Conservation (phyloP, 805 yeast genomes). For the Barnettozyma vustinii region DNA sequence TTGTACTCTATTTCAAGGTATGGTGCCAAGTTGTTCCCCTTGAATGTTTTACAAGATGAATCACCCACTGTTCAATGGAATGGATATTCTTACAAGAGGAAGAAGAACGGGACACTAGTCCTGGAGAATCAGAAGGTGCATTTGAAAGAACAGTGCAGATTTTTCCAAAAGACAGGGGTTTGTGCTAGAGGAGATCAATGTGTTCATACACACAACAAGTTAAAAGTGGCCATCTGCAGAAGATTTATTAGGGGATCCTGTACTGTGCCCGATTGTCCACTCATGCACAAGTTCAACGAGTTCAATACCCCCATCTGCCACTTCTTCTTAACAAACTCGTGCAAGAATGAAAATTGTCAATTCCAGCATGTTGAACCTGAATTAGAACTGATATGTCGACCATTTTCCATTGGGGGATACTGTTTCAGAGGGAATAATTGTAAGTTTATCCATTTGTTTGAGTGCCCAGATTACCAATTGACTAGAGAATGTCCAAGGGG, state of each 20-base stretch:
- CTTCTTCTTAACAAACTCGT: conserved; percentile 42
- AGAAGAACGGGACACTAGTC: conserved; percentile 26
- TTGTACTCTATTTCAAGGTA: conserved; percentile 37
- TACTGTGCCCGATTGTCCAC: conserved; percentile 38
- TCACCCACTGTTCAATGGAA: conserved; percentile 29
- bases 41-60: conserved; percentile 21
- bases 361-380: conserved; percentile 44
- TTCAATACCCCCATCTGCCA: conserved; percentile 58
- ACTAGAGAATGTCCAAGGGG: conserved; percentile 54
- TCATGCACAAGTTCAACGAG: conserved; percentile 53
- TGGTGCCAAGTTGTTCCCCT: conserved; percentile 37
- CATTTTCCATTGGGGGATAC: conserved; percentile 63
- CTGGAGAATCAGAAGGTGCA: conserved; percentile 17
- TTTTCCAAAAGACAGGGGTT: conserved; percentile 23
- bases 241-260: conserved; percentile 45
- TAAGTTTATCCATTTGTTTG: conserved; percentile 47
- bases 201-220: conserved; percentile 45
- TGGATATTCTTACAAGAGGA: conserved; percentile 24
- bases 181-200: conserved; percentile 52
- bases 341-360: conserved; percentile 45
- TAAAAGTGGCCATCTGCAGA: conserved; percentile 51
- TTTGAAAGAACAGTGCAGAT: conserved; percentile 25
- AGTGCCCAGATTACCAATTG: conserved; percentile 70
- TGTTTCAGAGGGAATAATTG: conserved; percentile 60
- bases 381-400: conserved; percentile 50